Conservation (phyloP, 768 basidiomycete genomes). For the Amanita muscaria region DNA sequence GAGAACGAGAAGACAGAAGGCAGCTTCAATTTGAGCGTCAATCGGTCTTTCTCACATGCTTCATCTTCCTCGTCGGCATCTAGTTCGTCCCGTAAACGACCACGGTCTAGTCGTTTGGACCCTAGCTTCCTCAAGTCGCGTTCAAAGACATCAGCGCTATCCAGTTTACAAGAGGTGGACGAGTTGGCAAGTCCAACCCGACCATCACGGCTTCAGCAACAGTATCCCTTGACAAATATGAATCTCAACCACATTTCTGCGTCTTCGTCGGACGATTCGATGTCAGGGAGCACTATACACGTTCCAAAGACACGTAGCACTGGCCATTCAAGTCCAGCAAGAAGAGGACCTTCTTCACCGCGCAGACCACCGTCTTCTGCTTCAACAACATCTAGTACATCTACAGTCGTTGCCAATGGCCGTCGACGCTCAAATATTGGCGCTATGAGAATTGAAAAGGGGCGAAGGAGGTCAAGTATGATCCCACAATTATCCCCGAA, state of each 20-base stretch:
- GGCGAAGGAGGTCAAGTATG: constrained; percentile 68
- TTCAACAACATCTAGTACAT: constrained; percentile 15
- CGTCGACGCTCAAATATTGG: constrained; percentile 65
- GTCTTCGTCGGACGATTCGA: constrained; percentile 19
- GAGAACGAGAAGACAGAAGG: constrained; percentile 81
- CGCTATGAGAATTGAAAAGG: constrained; percentile 64
- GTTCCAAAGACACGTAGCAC: constrained; percentile 33
- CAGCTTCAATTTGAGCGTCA: constrained; percentile 41
- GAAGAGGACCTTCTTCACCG: constrained; percentile 44
- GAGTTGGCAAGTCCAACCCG: constrained; percentile 37
- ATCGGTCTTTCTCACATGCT: constrained; percentile 27
- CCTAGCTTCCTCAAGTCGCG: constrained; percentile 58
- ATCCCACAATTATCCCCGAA: constrained; percentile 60
- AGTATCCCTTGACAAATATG: constrained; percentile 53
- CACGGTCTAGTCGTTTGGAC: constrained; percentile 62
- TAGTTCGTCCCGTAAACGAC: constrained; percentile 30
- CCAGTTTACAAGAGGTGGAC: constrained; percentile 66
- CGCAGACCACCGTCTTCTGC: constrained; percentile 19
- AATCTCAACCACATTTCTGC: constrained; percentile 45
- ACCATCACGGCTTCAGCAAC: constrained; percentile 12
- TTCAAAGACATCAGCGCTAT: constrained; percentile 36
- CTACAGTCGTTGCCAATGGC: neutral
- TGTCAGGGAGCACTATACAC: constrained; percentile 19
- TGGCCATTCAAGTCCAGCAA: constrained; percentile 33
- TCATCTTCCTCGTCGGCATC: constrained; percentile 19